Conservation (phyloP, 2,329 filamentous ascomycete species). For the Exophiala lecanii-corni region DNA sequence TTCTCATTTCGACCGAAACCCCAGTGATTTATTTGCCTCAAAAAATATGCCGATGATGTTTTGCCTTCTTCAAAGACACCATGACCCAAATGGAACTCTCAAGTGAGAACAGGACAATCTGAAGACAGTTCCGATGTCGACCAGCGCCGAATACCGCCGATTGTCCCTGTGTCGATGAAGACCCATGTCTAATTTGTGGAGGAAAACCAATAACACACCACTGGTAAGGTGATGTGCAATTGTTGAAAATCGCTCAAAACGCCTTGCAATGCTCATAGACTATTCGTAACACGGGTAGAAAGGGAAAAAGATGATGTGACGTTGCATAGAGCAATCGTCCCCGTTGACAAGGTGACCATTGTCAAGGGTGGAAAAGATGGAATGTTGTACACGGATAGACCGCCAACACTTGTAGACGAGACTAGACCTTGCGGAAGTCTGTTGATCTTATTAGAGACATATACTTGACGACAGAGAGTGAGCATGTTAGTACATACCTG, state of each 20-base stretch:
- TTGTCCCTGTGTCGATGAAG: constrained; percentile 21
- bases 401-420: constrained; percentile 6
- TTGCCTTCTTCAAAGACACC: neutral
- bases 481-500: constrained; percentile 52
- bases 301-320: constrained; percentile 13
- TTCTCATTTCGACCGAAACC: no score
- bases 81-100: constrained; percentile 9
- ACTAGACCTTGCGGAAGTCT: constrained; percentile 62
- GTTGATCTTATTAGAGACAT: constrained; percentile 27
- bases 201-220: constrained; percentile 17
- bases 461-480: constrained; percentile 7
- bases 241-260: constrained; percentile 26
- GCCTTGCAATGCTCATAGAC: constrained; percentile 28
- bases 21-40: constrained; percentile 1
- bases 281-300: constrained; percentile 23
- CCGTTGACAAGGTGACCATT: constrained; percentile 15
- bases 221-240: no score
- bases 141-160: constrained; percentile 25
- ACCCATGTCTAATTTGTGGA: constrained; percentile 24
- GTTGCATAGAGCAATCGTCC: constrained; percentile 7
- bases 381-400: constrained; percentile 18
- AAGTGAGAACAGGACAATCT: constrained; percentile 10
- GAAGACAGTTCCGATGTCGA: constrained; percentile 24
- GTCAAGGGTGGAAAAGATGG: constrained; percentile 5
- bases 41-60: constrained; percentile 1